Evolutionary conservation across 148 eudicot species (phyloP).

Genomic region (Mesembryanthemum crystallinum): DNA sequence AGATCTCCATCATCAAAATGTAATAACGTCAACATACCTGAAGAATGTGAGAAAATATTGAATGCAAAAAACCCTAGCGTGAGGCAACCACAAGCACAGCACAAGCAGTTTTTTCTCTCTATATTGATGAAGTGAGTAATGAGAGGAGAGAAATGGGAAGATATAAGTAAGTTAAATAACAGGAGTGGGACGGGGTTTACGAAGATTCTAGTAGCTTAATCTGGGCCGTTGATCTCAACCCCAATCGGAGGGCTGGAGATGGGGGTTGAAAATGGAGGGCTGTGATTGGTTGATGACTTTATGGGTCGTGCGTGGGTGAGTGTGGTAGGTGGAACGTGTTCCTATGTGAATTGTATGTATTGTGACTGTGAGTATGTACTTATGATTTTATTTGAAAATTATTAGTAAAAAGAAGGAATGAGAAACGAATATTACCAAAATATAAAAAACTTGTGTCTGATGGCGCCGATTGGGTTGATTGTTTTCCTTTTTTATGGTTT

Average conservation of each 20-base stretch:
- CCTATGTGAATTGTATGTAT: background rate
- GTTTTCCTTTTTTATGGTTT: no score
- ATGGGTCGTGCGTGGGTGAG: background rate
- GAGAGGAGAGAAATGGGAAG: background rate
- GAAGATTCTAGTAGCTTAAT: conserved; percentile 35
- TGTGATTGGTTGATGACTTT: conserved; percentile 14
- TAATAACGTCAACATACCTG: background rate
- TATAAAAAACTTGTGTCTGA: no score
- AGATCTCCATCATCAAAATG: background rate
- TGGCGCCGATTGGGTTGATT: no score
- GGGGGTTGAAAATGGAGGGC: background rate
- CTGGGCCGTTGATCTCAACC: conserved; percentile 24
- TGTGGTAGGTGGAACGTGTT: conserved; percentile 11
- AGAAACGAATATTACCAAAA: no score
- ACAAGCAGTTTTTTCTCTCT: conserved; percentile 12
- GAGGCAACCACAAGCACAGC: conserved; percentile 31
- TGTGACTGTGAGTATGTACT: no score
- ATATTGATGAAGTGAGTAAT: background rate
- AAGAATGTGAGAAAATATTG: background rate
- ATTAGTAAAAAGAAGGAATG: no score
- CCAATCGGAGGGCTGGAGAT: conserved; percentile 24
- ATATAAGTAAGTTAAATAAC: background rate
- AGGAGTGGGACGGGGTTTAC: background rate
- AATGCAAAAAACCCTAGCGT: background rate
- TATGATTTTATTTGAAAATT: no score